A percentile compares a stretch with the other conserved stretches of the same genome.
Conservation (phyloP, 345 rosid genomes). For the Citrus mangshanensis region DNA sequence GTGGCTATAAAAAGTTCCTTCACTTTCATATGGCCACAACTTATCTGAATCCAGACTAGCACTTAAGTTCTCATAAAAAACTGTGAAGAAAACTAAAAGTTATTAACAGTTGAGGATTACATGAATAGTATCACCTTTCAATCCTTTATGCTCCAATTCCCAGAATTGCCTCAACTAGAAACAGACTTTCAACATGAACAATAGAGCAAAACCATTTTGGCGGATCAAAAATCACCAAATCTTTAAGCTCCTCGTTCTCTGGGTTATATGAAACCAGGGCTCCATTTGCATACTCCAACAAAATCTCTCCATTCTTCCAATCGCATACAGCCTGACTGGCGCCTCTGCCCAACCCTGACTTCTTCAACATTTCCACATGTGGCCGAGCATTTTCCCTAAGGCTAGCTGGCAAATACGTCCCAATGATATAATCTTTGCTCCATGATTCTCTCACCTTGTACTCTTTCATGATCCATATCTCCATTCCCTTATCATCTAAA, state of each 20-base stretch:
- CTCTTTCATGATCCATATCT: conserved; percentile 13
- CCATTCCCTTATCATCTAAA: neutral
- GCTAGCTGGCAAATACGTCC: conserved; percentile 1
- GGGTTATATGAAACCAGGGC: conserved; percentile 7
- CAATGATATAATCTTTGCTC: conserved; percentile 1
- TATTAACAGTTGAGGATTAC: neutral
- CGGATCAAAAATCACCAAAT: neutral
- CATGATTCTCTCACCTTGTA: conserved; percentile 15
- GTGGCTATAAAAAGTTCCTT: too few species aligned
- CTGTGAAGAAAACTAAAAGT: neutral
- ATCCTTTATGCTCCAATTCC: neutral
- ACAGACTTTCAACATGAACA: conserved; percentile 5
- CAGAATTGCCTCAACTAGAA: neutral
- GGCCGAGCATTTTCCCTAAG: neutral
- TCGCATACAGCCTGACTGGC: neutral
- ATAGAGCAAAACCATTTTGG: conserved; percentile 15
- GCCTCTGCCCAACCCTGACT: neutral
- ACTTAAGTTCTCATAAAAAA: neutral
- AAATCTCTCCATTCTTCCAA: conserved; percentile 10
- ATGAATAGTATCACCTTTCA: neutral
- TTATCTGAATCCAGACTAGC: neutral
- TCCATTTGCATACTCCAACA: neutral
- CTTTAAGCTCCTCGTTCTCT: neutral
- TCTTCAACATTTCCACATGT: neutral
- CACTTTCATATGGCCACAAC: neutral